These are phyloP conservation scores for Thelonectria olida DNA, from an alignment of 2,329 filamentous ascomycete genomes.

Conservation along the genomic window DNA sequence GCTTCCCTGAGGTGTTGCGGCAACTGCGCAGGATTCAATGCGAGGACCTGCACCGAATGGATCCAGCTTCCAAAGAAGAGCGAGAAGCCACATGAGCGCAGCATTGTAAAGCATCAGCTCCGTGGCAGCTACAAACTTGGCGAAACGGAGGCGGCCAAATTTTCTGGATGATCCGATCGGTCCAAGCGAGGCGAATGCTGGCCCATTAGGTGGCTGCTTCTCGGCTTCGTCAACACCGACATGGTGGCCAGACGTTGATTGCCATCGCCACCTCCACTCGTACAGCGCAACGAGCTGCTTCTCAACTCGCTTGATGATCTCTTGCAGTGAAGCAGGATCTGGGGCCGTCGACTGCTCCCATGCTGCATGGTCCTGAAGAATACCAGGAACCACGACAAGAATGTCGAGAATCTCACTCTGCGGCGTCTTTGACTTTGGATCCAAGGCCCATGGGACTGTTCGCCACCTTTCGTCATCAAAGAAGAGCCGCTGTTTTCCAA, in stretches of 20 bases:
- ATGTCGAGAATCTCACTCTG: constrained; percentile 23
- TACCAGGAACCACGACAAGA: constrained; percentile 16
- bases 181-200: neutral
- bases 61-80: constrained; percentile 30
- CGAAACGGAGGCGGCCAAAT: constrained; percentile 5
- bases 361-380: constrained; percentile 19
- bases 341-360: neutral
- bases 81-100: constrained; percentile 30
- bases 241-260: neutral
- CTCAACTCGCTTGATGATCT: constrained; percentile 4
- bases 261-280: constrained; percentile 24
- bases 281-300: neutral
- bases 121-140: constrained; percentile 8
- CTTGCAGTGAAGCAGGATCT: neutral
- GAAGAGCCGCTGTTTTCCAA: constrained; percentile 22
- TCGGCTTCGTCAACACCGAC: constrained; percentile 1
- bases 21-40: constrained; percentile 18
- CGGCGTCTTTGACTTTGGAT: constrained; percentile 12
- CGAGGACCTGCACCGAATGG: constrained; percentile 14
- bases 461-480: constrained; percentile 22
- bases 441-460: constrained; percentile 22
- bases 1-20: neutral
- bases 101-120: constrained; percentile 33
- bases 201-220: neutral
- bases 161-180: neutral